Evolutionary conservation across 768 basidiomycete genomes (phyloP).

Genomic region (Pulveroboletus sp.): DNA sequence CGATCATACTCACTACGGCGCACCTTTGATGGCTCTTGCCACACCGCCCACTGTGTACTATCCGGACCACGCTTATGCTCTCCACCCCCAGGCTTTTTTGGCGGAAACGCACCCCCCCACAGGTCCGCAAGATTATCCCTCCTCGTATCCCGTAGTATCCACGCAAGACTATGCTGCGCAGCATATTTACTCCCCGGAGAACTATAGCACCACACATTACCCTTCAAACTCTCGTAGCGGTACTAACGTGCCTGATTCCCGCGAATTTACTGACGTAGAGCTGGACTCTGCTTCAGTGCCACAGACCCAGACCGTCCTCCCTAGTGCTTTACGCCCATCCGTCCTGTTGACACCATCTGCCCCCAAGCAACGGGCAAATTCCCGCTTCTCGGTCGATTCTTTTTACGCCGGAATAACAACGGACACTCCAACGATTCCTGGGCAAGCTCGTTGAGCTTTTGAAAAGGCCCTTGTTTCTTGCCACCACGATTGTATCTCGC

Average conservation of each 20-base stretch:
- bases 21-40: conserved; percentile 14
- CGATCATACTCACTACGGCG: conserved; percentile 22
- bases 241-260: conserved; percentile 15
- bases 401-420: conserved; percentile 23
- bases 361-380: conserved; percentile 7
- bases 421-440: conserved; percentile 7
- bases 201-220: conserved; percentile 26
- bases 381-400: conserved; percentile 27
- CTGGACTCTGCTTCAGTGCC: conserved; percentile 7
- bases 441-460: conserved; percentile 17
- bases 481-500: background rate
- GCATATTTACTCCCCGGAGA: conserved; percentile 21
- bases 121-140: background rate
- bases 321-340: conserved; percentile 16
- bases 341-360: background rate
- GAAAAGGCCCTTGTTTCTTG: background rate
- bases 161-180: conserved; percentile 18
- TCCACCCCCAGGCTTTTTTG: conserved; percentile 9
- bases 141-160: background rate
- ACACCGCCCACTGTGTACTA: conserved; percentile 22
- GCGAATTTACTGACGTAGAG: conserved; percentile 4
- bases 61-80: conserved; percentile 14
- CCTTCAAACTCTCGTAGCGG: conserved; percentile 8
- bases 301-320: background rate
- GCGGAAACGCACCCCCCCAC: conserved; percentile 6